Evolutionary conservation across 2,329 filamentous ascomycete genomes (phyloP).

Genomic region (Xylaria hypoxylon): DNA sequence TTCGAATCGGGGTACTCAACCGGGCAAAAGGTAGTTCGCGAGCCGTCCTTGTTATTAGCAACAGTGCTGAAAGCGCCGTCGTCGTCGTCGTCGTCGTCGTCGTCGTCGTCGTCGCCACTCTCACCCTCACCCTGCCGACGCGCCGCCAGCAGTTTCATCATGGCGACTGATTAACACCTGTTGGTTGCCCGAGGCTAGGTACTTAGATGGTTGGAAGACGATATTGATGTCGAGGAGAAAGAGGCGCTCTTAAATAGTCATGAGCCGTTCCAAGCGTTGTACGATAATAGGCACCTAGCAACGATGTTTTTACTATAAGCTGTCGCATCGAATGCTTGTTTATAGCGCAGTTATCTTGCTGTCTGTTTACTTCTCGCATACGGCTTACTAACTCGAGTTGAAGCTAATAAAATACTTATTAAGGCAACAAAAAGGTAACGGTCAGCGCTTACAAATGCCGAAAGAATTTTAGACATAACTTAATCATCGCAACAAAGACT

Average conservation of each 20-base stretch:
- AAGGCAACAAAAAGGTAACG: background rate
- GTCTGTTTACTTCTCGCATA: background rate
- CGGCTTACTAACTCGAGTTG: slow-evolving; percentile 1
- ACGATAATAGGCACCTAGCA: too few species aligned
- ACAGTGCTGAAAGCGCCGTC: background rate
- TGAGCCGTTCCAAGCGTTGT: background rate
- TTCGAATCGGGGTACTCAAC: background rate
- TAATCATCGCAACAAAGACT: too few species aligned
- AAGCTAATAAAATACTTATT: background rate
- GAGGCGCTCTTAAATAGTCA: slow-evolving; percentile 7
- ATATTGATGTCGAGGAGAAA: background rate
- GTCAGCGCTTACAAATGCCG: background rate
- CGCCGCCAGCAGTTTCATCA: background rate
- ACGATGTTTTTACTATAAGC: too few species aligned
- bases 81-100: background rate
- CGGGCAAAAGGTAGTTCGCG: background rate
- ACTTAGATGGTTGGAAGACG: background rate
- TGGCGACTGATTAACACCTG: background rate
- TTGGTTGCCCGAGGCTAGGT: background rate
- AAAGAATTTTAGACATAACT: too few species aligned
- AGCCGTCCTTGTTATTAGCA: background rate
- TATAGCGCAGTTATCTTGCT: too few species aligned
- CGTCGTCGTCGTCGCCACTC: too few species aligned
- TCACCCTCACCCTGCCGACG: too few species aligned
- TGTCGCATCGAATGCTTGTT: too few species aligned